Conservation (phyloP, 2,329 filamentous ascomycete genomes). For the Fusarium bulbicola region DNA sequence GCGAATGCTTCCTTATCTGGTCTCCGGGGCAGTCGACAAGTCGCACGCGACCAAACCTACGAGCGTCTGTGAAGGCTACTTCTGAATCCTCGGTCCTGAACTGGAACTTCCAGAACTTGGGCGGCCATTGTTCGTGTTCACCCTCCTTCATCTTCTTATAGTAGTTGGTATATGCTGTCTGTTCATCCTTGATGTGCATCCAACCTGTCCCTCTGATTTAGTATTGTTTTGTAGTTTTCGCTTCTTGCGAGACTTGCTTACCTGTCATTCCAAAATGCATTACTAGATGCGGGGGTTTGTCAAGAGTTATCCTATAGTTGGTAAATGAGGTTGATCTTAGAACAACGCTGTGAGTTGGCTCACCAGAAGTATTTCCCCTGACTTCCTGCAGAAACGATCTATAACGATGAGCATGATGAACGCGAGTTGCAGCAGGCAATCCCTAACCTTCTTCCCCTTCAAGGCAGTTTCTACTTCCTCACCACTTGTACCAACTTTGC, state of each 20-base stretch:
- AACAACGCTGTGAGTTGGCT: conserved; percentile 20
- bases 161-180: conserved; percentile 82
- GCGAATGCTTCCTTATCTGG: conserved; percentile 78
- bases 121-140: conserved; percentile 78
- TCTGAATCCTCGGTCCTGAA: conserved; percentile 71
- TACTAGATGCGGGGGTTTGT: conserved; percentile 83
- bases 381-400: conserved; percentile 73
- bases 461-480: conserved; percentile 78
- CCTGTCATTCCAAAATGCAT: conserved; percentile 86
- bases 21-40: conserved; percentile 82
- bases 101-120: conserved; percentile 88
- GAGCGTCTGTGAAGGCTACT: conserved; percentile 84
- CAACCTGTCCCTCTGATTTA: conserved; percentile 63
- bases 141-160: conserved; percentile 75
- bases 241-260: conserved; percentile 47
- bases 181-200: conserved; percentile 85
- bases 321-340: neutral
- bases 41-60: conserved; percentile 81
- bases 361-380: conserved; percentile 98
- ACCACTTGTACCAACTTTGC: conserved; percentile 86
- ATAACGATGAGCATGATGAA: neutral
- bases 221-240: neutral
- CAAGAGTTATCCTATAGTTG: conserved; percentile 60
- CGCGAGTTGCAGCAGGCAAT: too few relatives aligned
- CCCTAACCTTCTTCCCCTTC: conserved; percentile 70